These are phyloP conservation scores for Meyerozyma carpophila DNA, from an alignment of 1,139 yeast genomes.

Conservation along the genomic window DNA sequence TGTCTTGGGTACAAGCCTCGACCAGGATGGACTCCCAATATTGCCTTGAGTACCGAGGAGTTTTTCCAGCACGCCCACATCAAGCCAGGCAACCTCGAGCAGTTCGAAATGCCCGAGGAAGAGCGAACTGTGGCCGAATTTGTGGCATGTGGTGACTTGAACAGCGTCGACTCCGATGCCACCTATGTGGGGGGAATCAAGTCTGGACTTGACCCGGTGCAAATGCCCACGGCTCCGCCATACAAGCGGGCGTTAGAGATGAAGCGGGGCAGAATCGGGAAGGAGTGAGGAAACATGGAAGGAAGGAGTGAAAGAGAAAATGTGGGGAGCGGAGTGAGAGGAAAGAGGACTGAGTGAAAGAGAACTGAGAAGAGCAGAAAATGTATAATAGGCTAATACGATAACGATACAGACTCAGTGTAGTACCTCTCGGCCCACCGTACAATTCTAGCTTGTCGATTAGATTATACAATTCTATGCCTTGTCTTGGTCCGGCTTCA, in stretches of 20 bases:
- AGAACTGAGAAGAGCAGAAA: background rate
- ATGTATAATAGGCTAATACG: background rate
- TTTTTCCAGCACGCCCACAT: slow-evolving; percentile 65
- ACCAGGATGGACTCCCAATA: slow-evolving; percentile 70
- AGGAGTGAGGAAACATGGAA: background rate
- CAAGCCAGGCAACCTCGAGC: slow-evolving; percentile 39
- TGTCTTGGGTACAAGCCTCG: slow-evolving; percentile 85
- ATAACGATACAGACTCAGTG: too few species aligned
- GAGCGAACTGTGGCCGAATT: slow-evolving; percentile 79
- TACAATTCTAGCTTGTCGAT: too few species aligned
- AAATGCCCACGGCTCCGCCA: slow-evolving; percentile 94
- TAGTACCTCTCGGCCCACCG: too few species aligned
- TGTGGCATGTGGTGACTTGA: slow-evolving; percentile 88
- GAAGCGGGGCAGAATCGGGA: slow-evolving; percentile 47
- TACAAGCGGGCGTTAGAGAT: slow-evolving; percentile 85
- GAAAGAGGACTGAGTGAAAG: too few species aligned
- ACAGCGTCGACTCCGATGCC: slow-evolving; percentile 89
- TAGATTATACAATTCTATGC: too few species aligned
- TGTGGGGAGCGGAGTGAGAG: too few species aligned
- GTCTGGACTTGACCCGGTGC: slow-evolving; percentile 77
- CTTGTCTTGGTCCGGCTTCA: slow-evolving; percentile 72
- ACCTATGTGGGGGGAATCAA: slow-evolving; percentile 64
- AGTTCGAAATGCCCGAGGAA: slow-evolving; percentile 45
- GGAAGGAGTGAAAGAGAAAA: slow-evolving; percentile 4
- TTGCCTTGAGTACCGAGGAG: slow-evolving; percentile 68